These are phyloP conservation scores for Aquilaria malaccensis DNA, from an alignment of 345 rosid species.

Conservation along the genomic window DNA sequence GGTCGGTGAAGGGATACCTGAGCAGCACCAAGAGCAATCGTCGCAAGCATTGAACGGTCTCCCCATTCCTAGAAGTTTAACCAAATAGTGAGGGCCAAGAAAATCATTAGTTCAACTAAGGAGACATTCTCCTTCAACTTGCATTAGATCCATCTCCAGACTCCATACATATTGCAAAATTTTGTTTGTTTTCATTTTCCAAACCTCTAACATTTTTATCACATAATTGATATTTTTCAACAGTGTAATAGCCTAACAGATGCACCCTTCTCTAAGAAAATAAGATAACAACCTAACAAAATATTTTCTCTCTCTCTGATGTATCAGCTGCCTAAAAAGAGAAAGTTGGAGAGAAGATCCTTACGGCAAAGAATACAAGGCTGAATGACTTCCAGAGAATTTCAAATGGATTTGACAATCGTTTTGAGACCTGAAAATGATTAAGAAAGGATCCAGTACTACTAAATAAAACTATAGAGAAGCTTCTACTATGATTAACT, in stretches of 20 bases:
- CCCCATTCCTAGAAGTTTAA: conserved; percentile 82
- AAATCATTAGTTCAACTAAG: background rate
- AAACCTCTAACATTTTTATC: too few species aligned
- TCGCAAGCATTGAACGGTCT: conserved; percentile 99
- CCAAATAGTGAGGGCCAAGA: background rate
- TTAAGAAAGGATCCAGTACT: conserved; percentile 2
- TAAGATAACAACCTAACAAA: too few species aligned
- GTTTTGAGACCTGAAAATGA: conserved; percentile 51
- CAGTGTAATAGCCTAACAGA: too few species aligned
- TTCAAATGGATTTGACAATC: conserved; percentile 81
- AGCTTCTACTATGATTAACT: background rate
- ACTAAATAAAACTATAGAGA: background rate
- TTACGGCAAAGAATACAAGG: conserved; percentile 94
- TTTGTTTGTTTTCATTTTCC: too few species aligned
- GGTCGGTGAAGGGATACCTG: conserved; percentile 41
- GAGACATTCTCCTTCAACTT: background rate
- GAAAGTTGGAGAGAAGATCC: conserved; percentile 18
- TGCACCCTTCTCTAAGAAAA: too few species aligned
- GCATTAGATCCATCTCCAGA: too few species aligned
- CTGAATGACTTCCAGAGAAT: conserved; percentile 94
- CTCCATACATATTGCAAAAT: too few species aligned
- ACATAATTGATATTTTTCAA: too few species aligned
- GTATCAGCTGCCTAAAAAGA: background rate
- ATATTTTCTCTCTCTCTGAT: too few species aligned
- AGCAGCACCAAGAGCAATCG: conserved; percentile 95